Conservation (phyloP, 768 basidiomycete species). For the Suillus weaverae region DNA sequence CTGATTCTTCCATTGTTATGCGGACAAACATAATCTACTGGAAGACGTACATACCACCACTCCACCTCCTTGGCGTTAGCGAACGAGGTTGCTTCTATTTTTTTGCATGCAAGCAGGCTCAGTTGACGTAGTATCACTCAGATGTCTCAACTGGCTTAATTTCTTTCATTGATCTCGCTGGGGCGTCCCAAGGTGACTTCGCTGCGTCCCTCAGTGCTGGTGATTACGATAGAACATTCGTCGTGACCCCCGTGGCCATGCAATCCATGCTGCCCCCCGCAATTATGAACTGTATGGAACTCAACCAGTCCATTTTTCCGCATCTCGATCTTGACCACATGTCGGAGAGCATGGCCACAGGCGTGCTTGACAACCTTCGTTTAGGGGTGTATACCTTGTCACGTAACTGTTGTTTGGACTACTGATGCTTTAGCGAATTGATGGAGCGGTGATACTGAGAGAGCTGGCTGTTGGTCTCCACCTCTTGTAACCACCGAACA, state of each 20-base stretch:
- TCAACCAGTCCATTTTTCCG: conserved; percentile 30
- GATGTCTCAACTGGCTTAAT: conserved; percentile 25
- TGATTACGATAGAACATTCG: conserved; percentile 16
- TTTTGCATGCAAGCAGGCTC: background rate
- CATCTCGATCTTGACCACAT: conserved; percentile 42
- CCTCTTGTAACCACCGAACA: background rate
- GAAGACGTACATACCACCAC: conserved; percentile 43
- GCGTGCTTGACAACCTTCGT: conserved; percentile 30
- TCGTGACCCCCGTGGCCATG: conserved; percentile 35
- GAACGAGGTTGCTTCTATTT: conserved; percentile 19
- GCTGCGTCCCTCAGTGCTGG: conserved; percentile 17
- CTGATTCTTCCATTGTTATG: conserved; percentile 2
- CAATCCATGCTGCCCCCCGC: conserved; percentile 17
- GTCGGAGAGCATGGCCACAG: conserved; percentile 29
- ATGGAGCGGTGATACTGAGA: background rate
- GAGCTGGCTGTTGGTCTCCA: background rate
- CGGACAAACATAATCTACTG: conserved; percentile 33
- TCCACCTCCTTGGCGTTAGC: conserved; percentile 34
- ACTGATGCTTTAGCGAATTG: background rate
- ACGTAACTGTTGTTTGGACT: conserved; percentile 9
- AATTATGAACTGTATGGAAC: conserved; percentile 24
- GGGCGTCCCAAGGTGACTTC: conserved; percentile 22
- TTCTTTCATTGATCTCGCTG: conserved; percentile 31
- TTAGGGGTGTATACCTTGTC: conserved; percentile 34
- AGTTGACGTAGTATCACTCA: conserved; percentile 12